phyloP scores from a whole-genome alignment of 2,329 filamentous ascomycete species.

The Thelonectria blattea region DNA sequence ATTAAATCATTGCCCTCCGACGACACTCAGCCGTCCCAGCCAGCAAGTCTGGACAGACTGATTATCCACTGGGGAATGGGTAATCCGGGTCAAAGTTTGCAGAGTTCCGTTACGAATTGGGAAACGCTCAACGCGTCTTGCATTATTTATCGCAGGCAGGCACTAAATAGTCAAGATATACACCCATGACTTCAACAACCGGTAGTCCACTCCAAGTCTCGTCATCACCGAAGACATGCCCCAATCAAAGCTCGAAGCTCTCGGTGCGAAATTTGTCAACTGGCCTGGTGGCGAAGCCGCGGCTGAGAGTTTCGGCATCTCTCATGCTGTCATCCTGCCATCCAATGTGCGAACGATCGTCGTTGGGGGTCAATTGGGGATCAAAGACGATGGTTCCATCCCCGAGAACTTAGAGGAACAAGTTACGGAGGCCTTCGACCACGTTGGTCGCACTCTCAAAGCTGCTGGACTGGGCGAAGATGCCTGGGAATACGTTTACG shows the following conservation, averaged over 20 bases:
- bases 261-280: conserved; percentile 12
- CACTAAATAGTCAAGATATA: no score
- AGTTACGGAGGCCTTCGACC: conserved; percentile 11
- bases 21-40: no score
- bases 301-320: conserved; percentile 13
- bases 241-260: neutral
- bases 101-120: no score
- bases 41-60: no score
- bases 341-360: conserved; percentile 2
- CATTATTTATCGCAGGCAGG: no score
- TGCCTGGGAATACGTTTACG: conserved; percentile 19
- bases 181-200: no score
- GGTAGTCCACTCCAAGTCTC: neutral
- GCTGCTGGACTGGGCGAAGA: conserved; percentile 17
- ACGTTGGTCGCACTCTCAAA: conserved; percentile 1
- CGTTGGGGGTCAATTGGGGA: conserved; percentile 12
- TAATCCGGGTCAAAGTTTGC: no score
- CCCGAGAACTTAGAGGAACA: conserved; percentile 11
- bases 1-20: no score
- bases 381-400: conserved; percentile 12
- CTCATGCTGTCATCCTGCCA: conserved; percentile 13
- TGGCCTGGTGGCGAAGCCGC: conserved; percentile 15
- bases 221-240: neutral
- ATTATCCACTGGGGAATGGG: no score
- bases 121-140: no score